Evolutionary conservation across 192 early-diverging fungal species (phyloP), one percentile per base, ranked within the genome.

Genomic region (Pilobolus umbonatus): DNA sequence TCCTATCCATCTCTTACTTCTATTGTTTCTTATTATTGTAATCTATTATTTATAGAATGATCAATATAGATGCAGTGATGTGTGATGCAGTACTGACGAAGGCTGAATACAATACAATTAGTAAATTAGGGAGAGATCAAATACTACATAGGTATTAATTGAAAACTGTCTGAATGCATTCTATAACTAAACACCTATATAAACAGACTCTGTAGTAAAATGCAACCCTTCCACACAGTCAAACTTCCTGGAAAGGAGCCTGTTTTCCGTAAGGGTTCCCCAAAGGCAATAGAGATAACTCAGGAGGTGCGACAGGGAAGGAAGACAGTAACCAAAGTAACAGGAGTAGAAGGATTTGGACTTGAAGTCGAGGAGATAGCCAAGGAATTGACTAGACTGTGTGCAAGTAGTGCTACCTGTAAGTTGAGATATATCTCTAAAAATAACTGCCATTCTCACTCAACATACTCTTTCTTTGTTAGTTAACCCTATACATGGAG

Each of bases 71-170:
- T 52, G 62, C 81, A 32, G 55, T 74, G 12, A 50, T 92, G 35
- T 82, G 80, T 55, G 85, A 88, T 55, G 78, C 84, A 14, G 58
- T 90, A 11, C 54, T 90, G 29, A 65, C 62, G n/a, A 88, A 87
- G 62, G 77, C 77, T 46, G 90, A 92, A 62, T 81, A 82, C 35
- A 67, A 74, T 10, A 75, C 77, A 39, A 59, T 86, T 34, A 68
- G 77, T 21, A 42, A 60, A 15, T 64, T 86, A 25, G 64, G 67
- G 14, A 75, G 86, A 26, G 86, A 91, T 57, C 77, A 80, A 50
- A 73, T 88, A 22, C 57, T 60, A 15, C 62, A 64, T 40, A 64
- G 68, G 68, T 70, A 55, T 28, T n/a, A 32, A 54, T 0, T 17
- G 10, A 38, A 4, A 29, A 5, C 0, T 10, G 3, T 19, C 2